Conservation (phyloP, 306 rosid species). For the Albizia julibrissin region DNA sequence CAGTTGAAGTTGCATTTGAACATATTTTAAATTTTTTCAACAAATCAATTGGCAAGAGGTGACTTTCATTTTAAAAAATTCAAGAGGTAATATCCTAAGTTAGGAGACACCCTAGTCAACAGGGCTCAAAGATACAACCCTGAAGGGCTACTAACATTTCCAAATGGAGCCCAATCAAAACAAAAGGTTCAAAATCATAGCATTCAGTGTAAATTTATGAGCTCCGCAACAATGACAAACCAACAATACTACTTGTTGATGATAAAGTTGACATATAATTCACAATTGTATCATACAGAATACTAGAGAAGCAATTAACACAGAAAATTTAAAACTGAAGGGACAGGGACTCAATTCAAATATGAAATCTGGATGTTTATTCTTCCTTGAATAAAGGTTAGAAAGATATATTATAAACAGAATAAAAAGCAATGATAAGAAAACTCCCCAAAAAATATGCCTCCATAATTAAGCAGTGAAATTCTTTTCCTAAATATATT, state of each 20-base stretch:
- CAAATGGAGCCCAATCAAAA: background rate
- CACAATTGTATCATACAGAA: background rate
- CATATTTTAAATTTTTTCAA: background rate
- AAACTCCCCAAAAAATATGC: background rate
- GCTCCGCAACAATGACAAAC: background rate
- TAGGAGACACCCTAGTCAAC: background rate
- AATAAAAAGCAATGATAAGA: background rate
- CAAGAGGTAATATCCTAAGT: background rate
- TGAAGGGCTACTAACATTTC: background rate
- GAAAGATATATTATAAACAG: background rate
- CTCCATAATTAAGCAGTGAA: background rate
- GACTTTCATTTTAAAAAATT: background rate
- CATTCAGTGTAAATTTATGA: background rate
- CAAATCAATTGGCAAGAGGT: background rate
- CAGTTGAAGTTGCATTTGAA: background rate
- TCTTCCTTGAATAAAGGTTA: background rate
- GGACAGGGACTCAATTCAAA: background rate
- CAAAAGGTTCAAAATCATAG: background rate
- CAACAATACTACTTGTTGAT: background rate
- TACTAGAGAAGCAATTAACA: slow-evolving; percentile 10
- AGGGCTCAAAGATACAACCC: background rate
- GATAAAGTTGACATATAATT: background rate
- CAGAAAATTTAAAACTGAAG: background rate
- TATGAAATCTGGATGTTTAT: slow-evolving; percentile 14
- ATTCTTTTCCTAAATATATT: background rate